These are phyloP conservation scores for Neofusicoccum sp. DNA, from an alignment of 2,329 filamentous ascomycete species.

Conservation along the genomic window DNA sequence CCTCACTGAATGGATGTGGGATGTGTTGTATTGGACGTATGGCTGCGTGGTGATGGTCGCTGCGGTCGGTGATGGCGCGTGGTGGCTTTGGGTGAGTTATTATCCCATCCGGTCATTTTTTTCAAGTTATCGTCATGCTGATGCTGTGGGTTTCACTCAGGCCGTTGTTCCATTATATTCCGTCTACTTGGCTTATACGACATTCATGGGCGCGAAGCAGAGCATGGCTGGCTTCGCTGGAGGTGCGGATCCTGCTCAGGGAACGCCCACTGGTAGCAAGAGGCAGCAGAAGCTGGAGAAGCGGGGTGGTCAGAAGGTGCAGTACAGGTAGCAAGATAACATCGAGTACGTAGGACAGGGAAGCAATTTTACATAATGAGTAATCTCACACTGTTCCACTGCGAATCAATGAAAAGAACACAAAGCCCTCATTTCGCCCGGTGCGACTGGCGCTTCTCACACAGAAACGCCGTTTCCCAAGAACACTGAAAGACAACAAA, in stretches of 20 bases:
- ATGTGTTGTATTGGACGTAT: constrained; percentile 95
- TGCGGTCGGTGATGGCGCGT: constrained; percentile 78
- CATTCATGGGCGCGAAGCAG: constrained; percentile 48
- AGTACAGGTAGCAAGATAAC: constrained; percentile 43
- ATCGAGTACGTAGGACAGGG: not conserved
- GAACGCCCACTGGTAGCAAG: constrained; percentile 42
- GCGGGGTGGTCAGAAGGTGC: constrained; percentile 52
- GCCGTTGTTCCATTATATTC: constrained; percentile 50
- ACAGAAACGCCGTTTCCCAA: not conserved
- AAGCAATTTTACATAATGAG: not conserved
- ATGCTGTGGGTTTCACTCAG: constrained; percentile 23
- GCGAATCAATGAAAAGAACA: not conserved
- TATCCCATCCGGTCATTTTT: not conserved
- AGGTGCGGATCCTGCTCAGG: constrained; percentile 24
- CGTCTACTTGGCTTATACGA: constrained; percentile 48
- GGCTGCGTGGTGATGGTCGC: constrained; percentile 71
- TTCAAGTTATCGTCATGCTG: not conserved
- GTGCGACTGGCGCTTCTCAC: not conserved
- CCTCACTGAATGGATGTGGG: constrained; percentile 97
- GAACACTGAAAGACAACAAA: too few species aligned
- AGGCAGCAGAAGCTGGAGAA: constrained; percentile 56
- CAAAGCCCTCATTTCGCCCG: not conserved
- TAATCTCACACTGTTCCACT: not conserved
- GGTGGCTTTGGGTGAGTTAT: constrained; percentile 60
- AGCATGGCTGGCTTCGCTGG: constrained; percentile 46